Evolutionary conservation across 768 basidiomycete species (phyloP).

Genomic region (Podaxis carcinomalis): DNA sequence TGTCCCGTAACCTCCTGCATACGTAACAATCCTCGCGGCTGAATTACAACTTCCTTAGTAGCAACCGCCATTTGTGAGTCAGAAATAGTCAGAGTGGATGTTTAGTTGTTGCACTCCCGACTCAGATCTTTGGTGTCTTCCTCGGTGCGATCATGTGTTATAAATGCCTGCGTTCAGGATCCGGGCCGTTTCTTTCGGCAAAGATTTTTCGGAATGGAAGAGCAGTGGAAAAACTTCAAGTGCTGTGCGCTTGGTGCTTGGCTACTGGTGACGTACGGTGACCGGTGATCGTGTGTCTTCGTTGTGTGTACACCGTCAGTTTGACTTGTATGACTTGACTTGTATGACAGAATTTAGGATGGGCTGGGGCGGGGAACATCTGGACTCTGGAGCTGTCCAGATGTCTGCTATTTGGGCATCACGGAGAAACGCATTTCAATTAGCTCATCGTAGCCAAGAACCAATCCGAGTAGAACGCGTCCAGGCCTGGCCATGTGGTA

Average conservation of each 20-base stretch:
- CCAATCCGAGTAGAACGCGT: too few species aligned
- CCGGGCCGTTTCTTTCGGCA: neutral
- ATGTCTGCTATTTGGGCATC: neutral
- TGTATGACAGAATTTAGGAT: neutral
- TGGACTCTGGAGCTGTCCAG: neutral
- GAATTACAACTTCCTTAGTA: neutral
- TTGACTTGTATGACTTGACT: neutral
- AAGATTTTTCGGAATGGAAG: neutral
- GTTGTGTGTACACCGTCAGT: neutral
- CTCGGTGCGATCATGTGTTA: neutral
- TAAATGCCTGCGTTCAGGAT: neutral
- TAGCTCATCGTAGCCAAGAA: neutral
- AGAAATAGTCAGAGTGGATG: neutral
- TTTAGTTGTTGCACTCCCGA: neutral
- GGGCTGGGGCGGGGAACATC: too few species aligned
- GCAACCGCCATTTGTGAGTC: neutral
- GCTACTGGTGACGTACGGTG: neutral
- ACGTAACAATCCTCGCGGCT: slow-evolving; percentile 3
- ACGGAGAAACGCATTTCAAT: neutral
- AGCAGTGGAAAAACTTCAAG: neutral
- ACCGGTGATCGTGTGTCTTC: neutral
- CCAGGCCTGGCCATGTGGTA: neutral
- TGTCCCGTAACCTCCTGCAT: neutral
- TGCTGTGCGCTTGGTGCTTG: neutral
- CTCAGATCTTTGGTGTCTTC: neutral